Percentiles rank a stretch among this genome's conserved stretches.
Evolutionary conservation across 805 yeast genomes (phyloP).

Genomic region (Teunomyces pallodes): DNA sequence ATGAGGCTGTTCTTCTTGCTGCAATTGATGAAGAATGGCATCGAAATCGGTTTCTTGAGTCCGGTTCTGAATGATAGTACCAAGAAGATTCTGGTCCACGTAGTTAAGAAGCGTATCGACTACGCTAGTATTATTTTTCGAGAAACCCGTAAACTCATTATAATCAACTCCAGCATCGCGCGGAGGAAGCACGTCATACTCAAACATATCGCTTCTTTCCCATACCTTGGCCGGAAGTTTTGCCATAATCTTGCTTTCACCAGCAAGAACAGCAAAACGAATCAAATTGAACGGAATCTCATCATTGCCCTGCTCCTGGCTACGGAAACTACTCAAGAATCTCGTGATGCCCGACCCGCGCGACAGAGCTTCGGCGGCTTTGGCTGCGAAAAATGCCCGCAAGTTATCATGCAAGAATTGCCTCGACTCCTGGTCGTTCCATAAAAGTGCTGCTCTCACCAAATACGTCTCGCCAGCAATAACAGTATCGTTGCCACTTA

Average conservation of each 20-base stretch:
- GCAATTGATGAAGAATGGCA: slow-evolving; percentile 21
- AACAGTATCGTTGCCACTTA: slow-evolving; percentile 23
- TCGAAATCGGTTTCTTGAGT: slow-evolving; percentile 18
- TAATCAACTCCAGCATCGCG: slow-evolving; percentile 32
- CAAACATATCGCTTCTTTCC: slow-evolving; percentile 60
- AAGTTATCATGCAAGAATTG: slow-evolving; percentile 49
- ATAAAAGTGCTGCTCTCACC: slow-evolving; percentile 51
- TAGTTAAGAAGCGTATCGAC: slow-evolving; percentile 38
- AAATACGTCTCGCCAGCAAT: slow-evolving; percentile 57
- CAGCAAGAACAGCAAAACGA: slow-evolving; percentile 67
- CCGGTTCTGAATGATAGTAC: slow-evolving; percentile 39
- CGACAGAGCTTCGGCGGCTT: neutral
- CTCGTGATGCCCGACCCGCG: slow-evolving; percentile 11
- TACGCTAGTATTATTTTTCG: slow-evolving; percentile 10
- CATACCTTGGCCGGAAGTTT: slow-evolving; percentile 61
- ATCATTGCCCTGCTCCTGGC: slow-evolving; percentile 5
- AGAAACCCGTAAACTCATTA: slow-evolving; percentile 32
- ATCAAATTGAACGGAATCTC: slow-evolving; percentile 60
- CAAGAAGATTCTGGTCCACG: slow-evolving; percentile 47
- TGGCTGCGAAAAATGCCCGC: slow-evolving; percentile 9
- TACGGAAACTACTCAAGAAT: slow-evolving; percentile 10
- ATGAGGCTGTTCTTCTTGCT: slow-evolving; percentile 9
- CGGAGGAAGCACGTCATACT: slow-evolving; percentile 75
- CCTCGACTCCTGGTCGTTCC: slow-evolving; percentile 49
- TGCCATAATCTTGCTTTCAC: slow-evolving; percentile 70